Conservation (phyloP, 2,329 filamentous ascomycete genomes). For the Fusarium duplospermum region DNA sequence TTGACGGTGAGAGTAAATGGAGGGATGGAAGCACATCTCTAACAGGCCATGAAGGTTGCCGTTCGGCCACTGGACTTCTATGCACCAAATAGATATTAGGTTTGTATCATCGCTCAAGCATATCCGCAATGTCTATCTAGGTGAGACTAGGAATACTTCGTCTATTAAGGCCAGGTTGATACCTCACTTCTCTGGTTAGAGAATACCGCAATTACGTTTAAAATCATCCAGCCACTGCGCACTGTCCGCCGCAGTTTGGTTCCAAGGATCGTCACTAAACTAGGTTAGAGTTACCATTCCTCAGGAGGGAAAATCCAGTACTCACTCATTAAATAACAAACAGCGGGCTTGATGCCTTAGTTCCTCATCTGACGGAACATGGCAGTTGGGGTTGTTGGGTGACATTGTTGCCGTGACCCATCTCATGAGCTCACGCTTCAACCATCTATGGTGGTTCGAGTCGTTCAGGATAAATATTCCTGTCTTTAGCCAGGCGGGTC, state of each 20-base stretch:
- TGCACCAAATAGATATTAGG: background rate
- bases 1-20: background rate
- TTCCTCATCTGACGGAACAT: constrained; percentile 52
- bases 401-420: constrained; percentile 48
- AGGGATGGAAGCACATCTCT: background rate
- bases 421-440: constrained; percentile 42
- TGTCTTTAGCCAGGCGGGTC: constrained; percentile 29
- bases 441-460: constrained; percentile 40
- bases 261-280: constrained; percentile 66
- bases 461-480: constrained; percentile 41
- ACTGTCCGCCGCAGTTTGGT: constrained; percentile 68
- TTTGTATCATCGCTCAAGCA: background rate
- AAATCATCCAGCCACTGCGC: constrained; percentile 67
- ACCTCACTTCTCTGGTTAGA: background rate
- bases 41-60: background rate
- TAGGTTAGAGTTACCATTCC: background rate
- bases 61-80: background rate
- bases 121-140: background rate
- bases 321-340: constrained; percentile 50
- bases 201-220: constrained; percentile 64
- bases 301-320: rapidly evolving
- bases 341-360: constrained; percentile 49
- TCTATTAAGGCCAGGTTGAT: background rate
- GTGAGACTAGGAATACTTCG: background rate
- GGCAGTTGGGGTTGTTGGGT: constrained; percentile 47